Conservation (phyloP, 1,139 yeast genomes). For the Hanseniaspora uvarum region DNA sequence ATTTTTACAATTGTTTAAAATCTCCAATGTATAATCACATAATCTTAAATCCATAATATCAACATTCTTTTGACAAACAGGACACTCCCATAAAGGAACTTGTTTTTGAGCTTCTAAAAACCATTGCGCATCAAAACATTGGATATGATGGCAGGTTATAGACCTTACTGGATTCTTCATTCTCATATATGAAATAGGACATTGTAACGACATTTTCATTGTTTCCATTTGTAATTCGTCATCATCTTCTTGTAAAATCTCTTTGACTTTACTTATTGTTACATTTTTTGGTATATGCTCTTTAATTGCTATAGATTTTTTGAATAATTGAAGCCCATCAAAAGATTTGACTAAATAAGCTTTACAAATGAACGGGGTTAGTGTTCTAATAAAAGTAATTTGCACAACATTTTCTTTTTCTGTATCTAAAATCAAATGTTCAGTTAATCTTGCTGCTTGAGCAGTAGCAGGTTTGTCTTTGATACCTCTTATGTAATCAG, state of each 20-base stretch:
- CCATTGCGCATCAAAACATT: constrained; percentile 59
- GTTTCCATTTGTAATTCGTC: constrained; percentile 50
- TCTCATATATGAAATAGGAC: constrained; percentile 56
- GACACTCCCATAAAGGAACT: constrained; percentile 60
- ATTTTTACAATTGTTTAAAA: constrained; percentile 35
- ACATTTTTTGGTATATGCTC: constrained; percentile 42
- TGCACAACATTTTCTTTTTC: constrained; percentile 37
- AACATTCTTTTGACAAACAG: constrained; percentile 44
- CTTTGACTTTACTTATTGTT: constrained; percentile 38
- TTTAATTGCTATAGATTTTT: constrained; percentile 29
- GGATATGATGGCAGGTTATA: constrained; percentile 51
- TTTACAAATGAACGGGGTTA: constrained; percentile 40
- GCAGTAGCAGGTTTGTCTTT: constrained; percentile 56
- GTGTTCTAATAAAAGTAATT: constrained; percentile 28
- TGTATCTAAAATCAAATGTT: constrained; percentile 30
- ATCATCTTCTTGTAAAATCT: constrained; percentile 40
- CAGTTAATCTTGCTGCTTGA: constrained; percentile 55
- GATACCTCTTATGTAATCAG: constrained; percentile 48
- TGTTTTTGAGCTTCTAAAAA: constrained; percentile 52
- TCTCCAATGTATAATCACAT: constrained; percentile 50
- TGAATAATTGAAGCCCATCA: constrained; percentile 34
- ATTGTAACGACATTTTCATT: constrained; percentile 47
- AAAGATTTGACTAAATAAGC: constrained; percentile 45
- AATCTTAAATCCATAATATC: constrained; percentile 45
- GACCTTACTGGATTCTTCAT: constrained; percentile 55